These are phyloP conservation scores for Talaromyces pinophilus DNA, from an alignment of 2,329 filamentous ascomycete species.

Conservation along the genomic window DNA sequence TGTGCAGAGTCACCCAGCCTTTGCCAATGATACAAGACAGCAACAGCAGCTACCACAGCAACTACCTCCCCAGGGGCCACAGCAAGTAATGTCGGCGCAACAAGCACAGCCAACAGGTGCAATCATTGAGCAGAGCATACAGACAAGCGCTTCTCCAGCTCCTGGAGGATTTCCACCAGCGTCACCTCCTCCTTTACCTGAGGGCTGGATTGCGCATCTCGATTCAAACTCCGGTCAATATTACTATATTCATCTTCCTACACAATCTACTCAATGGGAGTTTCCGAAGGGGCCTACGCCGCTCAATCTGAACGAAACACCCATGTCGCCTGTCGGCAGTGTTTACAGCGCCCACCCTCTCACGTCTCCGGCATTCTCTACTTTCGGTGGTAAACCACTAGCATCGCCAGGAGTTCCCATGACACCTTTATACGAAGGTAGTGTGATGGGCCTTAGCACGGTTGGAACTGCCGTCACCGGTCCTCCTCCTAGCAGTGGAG, in stretches of 20 bases:
- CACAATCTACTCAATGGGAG: constrained; percentile 97
- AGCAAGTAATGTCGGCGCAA: constrained; percentile 36
- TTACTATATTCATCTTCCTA: constrained; percentile 96
- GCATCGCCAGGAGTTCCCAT: constrained; percentile 80
- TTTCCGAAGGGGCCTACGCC: constrained; percentile 96
- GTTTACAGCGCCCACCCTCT: constrained; percentile 71
- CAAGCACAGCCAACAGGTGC: constrained; percentile 35
- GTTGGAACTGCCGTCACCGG: constrained; percentile 63
- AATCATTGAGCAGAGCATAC: constrained; percentile 31
- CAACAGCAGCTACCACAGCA: constrained; percentile 43
- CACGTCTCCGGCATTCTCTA: constrained; percentile 66
- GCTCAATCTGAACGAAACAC: constrained; percentile 76
- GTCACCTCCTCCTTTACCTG: constrained; percentile 88
- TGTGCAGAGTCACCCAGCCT: constrained; percentile 73
- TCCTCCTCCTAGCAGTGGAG: constrained; percentile 75
- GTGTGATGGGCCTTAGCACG: constrained; percentile 50
- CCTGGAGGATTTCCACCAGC: constrained; percentile 61
- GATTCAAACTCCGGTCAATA: constrained; percentile 96
- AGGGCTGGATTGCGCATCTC: constrained; percentile 97
- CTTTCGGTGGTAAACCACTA: constrained; percentile 56
- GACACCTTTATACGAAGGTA: constrained; percentile 78
- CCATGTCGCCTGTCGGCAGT: constrained; percentile 78
- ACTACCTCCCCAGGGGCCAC: background rate
- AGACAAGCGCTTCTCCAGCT: constrained; percentile 37
- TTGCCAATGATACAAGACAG: constrained; percentile 76